Evolutionary conservation across 2,329 filamentous ascomycete species (phyloP).

Genomic region (Talaromyces amestolkiae): DNA sequence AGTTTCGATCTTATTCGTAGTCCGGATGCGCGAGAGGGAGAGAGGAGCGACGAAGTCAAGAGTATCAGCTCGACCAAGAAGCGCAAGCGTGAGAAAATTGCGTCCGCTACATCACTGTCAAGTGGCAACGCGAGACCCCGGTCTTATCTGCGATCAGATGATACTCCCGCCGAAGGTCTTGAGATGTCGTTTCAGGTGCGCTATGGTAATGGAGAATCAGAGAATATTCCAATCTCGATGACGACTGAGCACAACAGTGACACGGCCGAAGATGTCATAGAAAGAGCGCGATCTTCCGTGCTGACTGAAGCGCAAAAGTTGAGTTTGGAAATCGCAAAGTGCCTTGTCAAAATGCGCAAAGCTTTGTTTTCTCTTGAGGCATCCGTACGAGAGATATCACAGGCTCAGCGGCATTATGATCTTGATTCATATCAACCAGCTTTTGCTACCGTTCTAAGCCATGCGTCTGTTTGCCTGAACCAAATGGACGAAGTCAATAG

Average conservation of each 20-base stretch:
- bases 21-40: conserved; percentile 52
- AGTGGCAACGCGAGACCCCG: conserved; percentile 46
- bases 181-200: conserved; percentile 56
- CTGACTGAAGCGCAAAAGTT: conserved; percentile 53
- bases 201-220: conserved; percentile 60
- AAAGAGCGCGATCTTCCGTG: conserved; percentile 45
- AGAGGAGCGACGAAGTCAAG: conserved; percentile 29
- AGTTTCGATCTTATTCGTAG: conserved; percentile 63
- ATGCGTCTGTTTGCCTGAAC: conserved; percentile 49
- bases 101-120: conserved; percentile 42
- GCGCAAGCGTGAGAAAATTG: conserved; percentile 55
- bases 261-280: conserved; percentile 35
- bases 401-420: conserved; percentile 28
- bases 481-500: conserved; percentile 57
- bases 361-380: conserved; percentile 54
- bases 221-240: conserved; percentile 53
- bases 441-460: conserved; percentile 44
- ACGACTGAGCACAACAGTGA: conserved; percentile 23
- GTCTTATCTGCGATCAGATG: conserved; percentile 48
- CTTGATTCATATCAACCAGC: conserved; percentile 35
- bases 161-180: conserved; percentile 34
- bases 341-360: conserved; percentile 54
- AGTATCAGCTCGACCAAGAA: conserved; percentile 49
- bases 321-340: conserved; percentile 57
- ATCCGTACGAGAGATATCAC: conserved; percentile 32